phyloP scores from a whole-genome alignment of 2,329 filamentous ascomycete genomes.

The Ambrosiella beaveri region DNA sequence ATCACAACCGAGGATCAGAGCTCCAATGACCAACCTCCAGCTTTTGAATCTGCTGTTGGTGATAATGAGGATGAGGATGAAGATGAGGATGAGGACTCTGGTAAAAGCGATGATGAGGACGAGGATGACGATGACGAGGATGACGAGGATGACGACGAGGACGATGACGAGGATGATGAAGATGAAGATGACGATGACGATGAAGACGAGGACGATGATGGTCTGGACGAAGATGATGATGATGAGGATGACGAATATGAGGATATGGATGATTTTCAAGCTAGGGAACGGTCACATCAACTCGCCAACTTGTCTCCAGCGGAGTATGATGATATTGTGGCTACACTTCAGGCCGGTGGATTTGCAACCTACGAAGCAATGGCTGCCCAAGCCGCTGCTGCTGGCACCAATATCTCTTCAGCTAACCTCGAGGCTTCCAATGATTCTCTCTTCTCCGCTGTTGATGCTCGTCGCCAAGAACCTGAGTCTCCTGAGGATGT shows the following conservation, averaged over 20 bases:
- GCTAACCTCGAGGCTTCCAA: constrained; percentile 4
- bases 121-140: background rate
- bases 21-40: background rate
- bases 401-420: background rate
- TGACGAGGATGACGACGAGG: background rate
- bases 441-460: background rate
- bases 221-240: background rate
- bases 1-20: background rate
- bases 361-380: background rate
- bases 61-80: background rate
- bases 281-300: background rate
- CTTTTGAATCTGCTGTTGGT: background rate
- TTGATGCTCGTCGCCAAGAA: background rate
- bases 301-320: background rate
- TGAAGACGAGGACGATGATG: background rate
- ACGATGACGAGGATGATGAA: background rate
- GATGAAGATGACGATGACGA: background rate
- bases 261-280: background rate
- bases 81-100: background rate
- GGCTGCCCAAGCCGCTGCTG: background rate
- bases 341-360: background rate
- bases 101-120: background rate
- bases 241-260: background rate
- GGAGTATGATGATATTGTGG: constrained; percentile 3
- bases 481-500: background rate